Evolutionary conservation across 805 yeast genomes (phyloP), one percentile per base, ranked within the genome.

Genomic region (Maudiozyma pseudohumilis): DNA sequence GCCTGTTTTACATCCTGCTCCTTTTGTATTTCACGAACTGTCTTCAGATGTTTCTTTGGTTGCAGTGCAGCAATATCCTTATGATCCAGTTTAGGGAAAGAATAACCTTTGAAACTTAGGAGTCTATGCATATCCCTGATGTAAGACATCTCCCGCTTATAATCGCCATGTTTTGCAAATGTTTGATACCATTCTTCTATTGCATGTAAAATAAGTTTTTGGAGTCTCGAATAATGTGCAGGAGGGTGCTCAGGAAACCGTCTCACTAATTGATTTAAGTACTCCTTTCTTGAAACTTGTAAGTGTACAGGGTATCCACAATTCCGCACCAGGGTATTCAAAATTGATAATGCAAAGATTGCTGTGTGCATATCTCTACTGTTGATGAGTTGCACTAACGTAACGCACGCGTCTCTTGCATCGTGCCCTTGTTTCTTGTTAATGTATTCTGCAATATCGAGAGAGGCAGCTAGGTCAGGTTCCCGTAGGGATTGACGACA

Each of bases 131-230:
- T 89, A 55, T 92, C 96, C 48, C 89, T 74, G 47, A 89, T 82
- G 59, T 83, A 85, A 2, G 86, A 89, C 51, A 89, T 68, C 59
- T 89, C 98, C 29, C 85, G 89, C 55, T 83, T 84, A 60, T 92
- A 82, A 53, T 84, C 72, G 23, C 94, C 76, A 35, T 89, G 84
- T 52, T 77, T 76, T 61, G 96, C 88, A 38, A 89, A 75, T 1
- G 97, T 88, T 56, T 84, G 89, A 56, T 83, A 77, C 98, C 98
- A 89, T 59, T 89, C 96, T 60, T 88, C 94, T 49, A 89, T 80
- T 40, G 86, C 82, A 40, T 87, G 87, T 52, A 92, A 68, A 45
- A 88, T 77, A 48, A 85, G 69, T 53, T 83, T 68, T 57, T 92
- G 96, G 21, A 84, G 76, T 43, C 86, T 70, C 16, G 88, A 68